phyloP scores from a whole-genome alignment of 495 filamentous ascomycete genomes.

The Lasiosphaeris hirsuta region DNA sequence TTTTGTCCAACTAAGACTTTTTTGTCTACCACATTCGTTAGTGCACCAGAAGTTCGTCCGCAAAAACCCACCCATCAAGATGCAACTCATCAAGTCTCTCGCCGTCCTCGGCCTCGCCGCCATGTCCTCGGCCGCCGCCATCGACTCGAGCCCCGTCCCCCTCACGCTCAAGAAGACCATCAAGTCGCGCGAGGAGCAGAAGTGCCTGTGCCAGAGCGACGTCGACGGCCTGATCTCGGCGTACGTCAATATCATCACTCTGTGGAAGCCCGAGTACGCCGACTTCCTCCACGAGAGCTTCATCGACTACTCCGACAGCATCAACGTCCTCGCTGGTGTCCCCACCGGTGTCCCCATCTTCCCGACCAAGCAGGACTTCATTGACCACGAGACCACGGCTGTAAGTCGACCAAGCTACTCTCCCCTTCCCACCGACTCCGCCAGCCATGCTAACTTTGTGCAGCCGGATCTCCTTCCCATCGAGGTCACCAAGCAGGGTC shows the following conservation, averaged over 20 bases:
- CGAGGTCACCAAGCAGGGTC: constrained; percentile 4
- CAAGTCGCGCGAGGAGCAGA: neutral
- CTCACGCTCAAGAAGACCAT: neutral
- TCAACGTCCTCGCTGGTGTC: constrained; percentile 27
- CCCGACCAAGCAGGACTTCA: constrained; percentile 23
- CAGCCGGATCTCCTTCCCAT: constrained; percentile 24
- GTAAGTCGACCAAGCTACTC: constrained; percentile 13
- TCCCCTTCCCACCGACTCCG: neutral
- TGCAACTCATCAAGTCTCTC: constrained; percentile 13
- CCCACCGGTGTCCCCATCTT: constrained; percentile 29
- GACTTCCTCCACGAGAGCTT: constrained; percentile 22
- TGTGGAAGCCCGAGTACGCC: constrained; percentile 25
- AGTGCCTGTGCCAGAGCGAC: constrained; percentile 21
- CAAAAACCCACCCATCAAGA: neutral
- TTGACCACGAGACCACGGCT: constrained; percentile 15
- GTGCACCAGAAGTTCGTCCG: neutral
- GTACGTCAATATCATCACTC: constrained; percentile 26
- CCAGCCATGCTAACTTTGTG: neutral
- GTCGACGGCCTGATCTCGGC: constrained; percentile 18
- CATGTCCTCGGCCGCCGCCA: neutral
- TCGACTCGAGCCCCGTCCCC: neutral
- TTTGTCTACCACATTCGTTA: no score
- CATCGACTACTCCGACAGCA: constrained; percentile 28
- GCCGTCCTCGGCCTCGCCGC: constrained; percentile 9
- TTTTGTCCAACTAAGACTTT: no score